These are phyloP conservation scores for Thalia dealbata DNA, from an alignment of 176 grass and related monocot genomes.

Conservation along the genomic window DNA sequence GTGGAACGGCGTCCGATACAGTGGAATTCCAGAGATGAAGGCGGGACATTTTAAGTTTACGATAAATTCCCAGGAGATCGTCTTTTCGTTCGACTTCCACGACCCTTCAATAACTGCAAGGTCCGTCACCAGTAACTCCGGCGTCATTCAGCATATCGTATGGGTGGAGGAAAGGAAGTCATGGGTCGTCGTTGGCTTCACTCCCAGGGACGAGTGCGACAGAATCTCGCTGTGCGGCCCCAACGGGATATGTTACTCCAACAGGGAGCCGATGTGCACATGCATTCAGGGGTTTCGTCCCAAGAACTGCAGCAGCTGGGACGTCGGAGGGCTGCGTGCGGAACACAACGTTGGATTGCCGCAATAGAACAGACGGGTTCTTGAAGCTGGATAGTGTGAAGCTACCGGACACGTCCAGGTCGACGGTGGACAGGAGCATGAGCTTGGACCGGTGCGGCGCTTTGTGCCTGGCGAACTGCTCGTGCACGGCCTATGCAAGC, in stretches of 20 bases:
- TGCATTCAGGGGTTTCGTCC: background rate
- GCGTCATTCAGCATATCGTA: background rate
- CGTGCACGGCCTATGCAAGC: background rate
- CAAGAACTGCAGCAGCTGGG: background rate
- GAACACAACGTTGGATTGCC: background rate
- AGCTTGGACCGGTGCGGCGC: background rate
- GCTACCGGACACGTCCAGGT: background rate
- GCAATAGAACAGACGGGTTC: background rate
- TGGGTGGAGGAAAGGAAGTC: background rate
- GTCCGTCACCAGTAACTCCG: background rate
- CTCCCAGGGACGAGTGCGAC: background rate
- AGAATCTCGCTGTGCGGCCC: background rate
- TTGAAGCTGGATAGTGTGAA: background rate
- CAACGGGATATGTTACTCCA: background rate
- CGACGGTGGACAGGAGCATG: background rate
- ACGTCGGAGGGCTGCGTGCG: background rate
- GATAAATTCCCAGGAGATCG: background rate
- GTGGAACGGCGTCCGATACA: conserved; percentile 64
- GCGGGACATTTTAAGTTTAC: background rate
- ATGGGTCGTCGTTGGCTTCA: background rate
- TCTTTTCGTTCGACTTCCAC: background rate
- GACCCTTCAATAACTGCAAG: background rate
- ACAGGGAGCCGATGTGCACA: background rate
- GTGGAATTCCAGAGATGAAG: conserved; percentile 69
- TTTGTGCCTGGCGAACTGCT: background rate